Percentiles rank a stretch among this genome's conserved stretches.
phyloP scores from a whole-genome alignment of 208 protist species.

The Acanthamoeba lenticulata region DNA sequence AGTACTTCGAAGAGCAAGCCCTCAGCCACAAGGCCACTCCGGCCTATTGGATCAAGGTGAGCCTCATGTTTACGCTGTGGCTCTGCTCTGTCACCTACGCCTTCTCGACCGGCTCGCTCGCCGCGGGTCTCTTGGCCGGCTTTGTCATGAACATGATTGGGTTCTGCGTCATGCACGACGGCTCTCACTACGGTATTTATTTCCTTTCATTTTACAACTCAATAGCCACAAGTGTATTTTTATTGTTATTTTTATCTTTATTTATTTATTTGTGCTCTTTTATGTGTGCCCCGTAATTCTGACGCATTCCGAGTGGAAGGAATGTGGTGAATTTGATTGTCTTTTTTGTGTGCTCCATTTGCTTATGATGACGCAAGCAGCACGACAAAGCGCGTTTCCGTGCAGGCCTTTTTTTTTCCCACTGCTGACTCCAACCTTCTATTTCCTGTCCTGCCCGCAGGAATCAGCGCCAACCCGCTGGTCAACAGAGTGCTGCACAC shows the following conservation, averaged over 20 bases:
- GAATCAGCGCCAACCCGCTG: neutral
- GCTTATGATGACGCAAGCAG: neutral
- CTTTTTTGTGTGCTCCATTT: neutral
- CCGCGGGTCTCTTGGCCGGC: neutral
- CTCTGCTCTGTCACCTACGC: neutral
- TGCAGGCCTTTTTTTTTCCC: too few species aligned
- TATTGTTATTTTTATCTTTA: neutral
- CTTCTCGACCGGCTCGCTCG: neutral
- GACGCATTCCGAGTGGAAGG: too few species aligned
- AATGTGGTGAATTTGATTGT: too few species aligned
- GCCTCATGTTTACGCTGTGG: neutral
- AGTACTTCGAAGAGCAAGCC: neutral
- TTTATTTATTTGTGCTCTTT: neutral
- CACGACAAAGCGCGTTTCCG: too few species aligned
- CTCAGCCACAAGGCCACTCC: neutral
- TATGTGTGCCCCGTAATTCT: too few species aligned
- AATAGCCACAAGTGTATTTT: neutral
- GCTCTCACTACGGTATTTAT: conserved; percentile 35
- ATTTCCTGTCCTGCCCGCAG: neutral
- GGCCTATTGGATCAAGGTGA: conserved; percentile 24
- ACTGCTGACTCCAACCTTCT: too few species aligned
- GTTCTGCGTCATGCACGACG: conserved; percentile 67
- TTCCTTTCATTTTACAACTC: neutral
- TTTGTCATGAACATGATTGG: conserved; percentile 45
- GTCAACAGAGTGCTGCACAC: conserved; percentile 57